Evolutionary conservation across 176 grass and related monocot genomes (phyloP).

Genomic region (Paspalum notatum): DNA sequence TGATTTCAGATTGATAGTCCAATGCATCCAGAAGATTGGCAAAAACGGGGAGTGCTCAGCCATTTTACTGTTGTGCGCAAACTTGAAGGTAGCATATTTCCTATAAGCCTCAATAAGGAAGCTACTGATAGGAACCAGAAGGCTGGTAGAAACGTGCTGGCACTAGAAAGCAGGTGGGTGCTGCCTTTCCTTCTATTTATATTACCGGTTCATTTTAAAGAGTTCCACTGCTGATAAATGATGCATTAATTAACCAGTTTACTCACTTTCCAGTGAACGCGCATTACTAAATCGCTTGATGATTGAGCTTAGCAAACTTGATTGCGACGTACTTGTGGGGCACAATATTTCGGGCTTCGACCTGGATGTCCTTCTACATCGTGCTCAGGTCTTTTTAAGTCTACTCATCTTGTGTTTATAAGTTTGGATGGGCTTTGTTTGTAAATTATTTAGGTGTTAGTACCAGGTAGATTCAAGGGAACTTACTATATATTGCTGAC

Average conservation of each 20-base stretch:
- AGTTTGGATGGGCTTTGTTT: constrained; percentile 17
- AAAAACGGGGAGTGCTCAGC: constrained; percentile 59
- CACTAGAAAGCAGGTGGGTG: constrained; percentile 78
- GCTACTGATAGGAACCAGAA: constrained; percentile 81
- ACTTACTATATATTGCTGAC: not conserved
- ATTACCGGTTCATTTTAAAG: constrained; percentile 19
- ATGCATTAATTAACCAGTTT: constrained; percentile 31
- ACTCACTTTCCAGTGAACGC: constrained; percentile 69
- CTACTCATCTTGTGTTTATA: constrained; percentile 37
- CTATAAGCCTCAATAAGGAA: constrained; percentile 80
- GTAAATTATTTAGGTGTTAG: constrained; percentile 17
- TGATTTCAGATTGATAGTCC: constrained; percentile 85
- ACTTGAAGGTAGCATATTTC: constrained; percentile 90
- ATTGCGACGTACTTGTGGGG: constrained; percentile 92
- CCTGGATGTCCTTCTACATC: constrained; percentile 91
- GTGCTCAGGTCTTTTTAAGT: constrained; percentile 73
- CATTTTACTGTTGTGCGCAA: constrained; percentile 97
- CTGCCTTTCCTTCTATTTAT: constrained; percentile 5
- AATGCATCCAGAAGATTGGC: constrained; percentile 83
- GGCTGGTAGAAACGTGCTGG: constrained; percentile 67
- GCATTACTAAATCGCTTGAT: constrained; percentile 97
- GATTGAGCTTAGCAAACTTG: constrained; percentile 93
- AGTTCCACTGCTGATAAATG: not conserved
- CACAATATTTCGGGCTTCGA: constrained; percentile 99
- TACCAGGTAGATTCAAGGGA: constrained; percentile 18